Evolutionary conservation across 257 asterid species (phyloP), one percentile per base, ranked within the genome.

Genomic region (Scutellaria galericulata): DNA sequence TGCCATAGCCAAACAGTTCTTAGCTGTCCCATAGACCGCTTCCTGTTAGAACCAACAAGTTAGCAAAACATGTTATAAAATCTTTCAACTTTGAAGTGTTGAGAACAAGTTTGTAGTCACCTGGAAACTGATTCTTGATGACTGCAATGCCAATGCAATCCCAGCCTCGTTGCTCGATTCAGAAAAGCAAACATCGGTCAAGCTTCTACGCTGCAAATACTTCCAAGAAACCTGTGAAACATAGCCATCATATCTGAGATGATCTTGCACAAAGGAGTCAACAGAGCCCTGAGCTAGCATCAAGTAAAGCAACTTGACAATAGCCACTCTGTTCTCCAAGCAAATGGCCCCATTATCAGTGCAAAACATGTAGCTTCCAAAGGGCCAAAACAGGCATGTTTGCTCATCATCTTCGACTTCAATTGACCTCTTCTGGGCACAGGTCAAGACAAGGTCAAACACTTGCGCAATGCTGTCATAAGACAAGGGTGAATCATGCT

Each of bases 341-440:
- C 97, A 93, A 39, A 93, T 80, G 1, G 93, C 86, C 6, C 98
- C 98, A 24, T 39, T 74, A 35, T 68, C 85, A 12, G 87, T 88
- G 82, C 97, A 93, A 67, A 93, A 87, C 88, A 93, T 52, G 52
- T 86, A 93, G 83, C 90, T 89, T 78, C 98, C 97, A 40, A 86
- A 93, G 0, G 98, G 98, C 77, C 88, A 87, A 75, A 83, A 90
- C 31, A 67, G 18, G 35, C 79, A 79, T 7, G 72, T 66, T 50
- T 3, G 8, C 50, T 66, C 73, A 7, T 39, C 46, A 54, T 71
- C 75, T 13, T 64, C 82, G 31, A 53, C 78, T 58, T 77, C 87
- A 52, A 24, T 54, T 2, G 78, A 71, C 66, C 84, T 64, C 70
- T 65, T 72, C 74, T 78, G 78, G 18, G 82, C 81, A 70, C 82